Percentiles rank a stretch among this genome's conserved stretches.
Conservation (phyloP, 2,329 filamentous ascomycete species). For the Pseudogymnoascus sp. region DNA sequence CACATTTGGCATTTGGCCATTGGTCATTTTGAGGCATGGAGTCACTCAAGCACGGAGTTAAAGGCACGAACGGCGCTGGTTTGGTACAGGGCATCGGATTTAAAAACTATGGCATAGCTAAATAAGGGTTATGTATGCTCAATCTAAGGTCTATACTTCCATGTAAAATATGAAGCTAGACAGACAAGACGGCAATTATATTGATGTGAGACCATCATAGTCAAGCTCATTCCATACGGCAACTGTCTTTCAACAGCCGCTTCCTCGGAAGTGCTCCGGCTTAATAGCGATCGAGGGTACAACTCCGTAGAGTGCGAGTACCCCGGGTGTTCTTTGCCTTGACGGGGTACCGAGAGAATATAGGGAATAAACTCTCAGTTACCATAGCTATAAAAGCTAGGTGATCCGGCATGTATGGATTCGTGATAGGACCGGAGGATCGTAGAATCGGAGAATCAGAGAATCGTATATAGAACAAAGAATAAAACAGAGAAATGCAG, state of each 20-base stretch:
- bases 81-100: conserved; percentile 2
- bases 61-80: background rate
- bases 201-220: conserved; percentile 48
- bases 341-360: conserved; percentile 79
- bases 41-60: conserved; percentile 1
- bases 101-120: conserved; percentile 2
- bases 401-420: conserved; percentile 20
- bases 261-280: conserved; percentile 93
- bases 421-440: background rate
- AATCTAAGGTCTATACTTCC: conserved; percentile 15
- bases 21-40: background rate
- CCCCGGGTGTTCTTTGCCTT: conserved; percentile 66
- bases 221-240: conserved; percentile 92
- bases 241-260: conserved; percentile 65
- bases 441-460: background rate
- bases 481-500: conserved; percentile 3
- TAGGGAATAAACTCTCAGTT: conserved; percentile 51
- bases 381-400: conserved; percentile 34
- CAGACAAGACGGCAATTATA: conserved; percentile 8
- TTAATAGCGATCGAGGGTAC: conserved; percentile 77
- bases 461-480: background rate
- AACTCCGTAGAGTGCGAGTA: conserved; percentile 18
- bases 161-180: conserved; percentile 4
- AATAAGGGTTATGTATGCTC: conserved; percentile 24
- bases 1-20: conserved; percentile 1